Evolutionary conservation across 805 yeast species (phyloP).

Genomic region (Myxozyma kluyveri): DNA sequence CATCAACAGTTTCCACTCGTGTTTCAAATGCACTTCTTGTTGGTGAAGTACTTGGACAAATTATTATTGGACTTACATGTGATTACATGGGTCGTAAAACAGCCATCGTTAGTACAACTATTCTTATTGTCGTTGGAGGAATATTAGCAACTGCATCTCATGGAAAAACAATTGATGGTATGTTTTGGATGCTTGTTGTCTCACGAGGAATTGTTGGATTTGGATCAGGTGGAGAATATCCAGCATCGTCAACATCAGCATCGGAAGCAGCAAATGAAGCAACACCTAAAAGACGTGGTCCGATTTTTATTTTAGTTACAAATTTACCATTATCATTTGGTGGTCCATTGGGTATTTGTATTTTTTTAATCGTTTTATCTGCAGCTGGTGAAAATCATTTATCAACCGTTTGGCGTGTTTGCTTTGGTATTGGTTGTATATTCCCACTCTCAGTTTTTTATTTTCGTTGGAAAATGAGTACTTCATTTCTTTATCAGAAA

Average conservation of each 20-base stretch:
- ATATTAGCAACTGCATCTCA: slow-evolving; percentile 68
- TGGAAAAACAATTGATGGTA: slow-evolving; percentile 55
- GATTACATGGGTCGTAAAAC: slow-evolving; percentile 35
- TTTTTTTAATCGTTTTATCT: slow-evolving; percentile 65
- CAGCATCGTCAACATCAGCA: slow-evolving; percentile 65
- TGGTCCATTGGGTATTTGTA: slow-evolving; percentile 69
- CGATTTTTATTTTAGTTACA: slow-evolving; percentile 62
- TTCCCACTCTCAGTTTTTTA: slow-evolving; percentile 71
- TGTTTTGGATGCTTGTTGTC: slow-evolving; percentile 77
- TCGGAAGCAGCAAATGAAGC: slow-evolving; percentile 71
- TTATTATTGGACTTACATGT: slow-evolving; percentile 51
- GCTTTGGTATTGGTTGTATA: slow-evolving; percentile 64
- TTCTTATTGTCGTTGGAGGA: slow-evolving; percentile 61
- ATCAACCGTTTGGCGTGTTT: slow-evolving; percentile 58
- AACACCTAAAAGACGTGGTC: slow-evolving; percentile 57
- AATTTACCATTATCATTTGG: slow-evolving; percentile 73
- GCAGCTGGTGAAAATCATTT: slow-evolving; percentile 46
- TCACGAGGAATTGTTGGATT: slow-evolving; percentile 73
- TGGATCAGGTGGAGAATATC: slow-evolving; percentile 78
- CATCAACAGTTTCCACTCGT: slow-evolving; percentile 52
- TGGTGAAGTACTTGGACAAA: slow-evolving; percentile 70
- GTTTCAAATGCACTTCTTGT: slow-evolving; percentile 69
- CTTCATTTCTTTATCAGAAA: slow-evolving; percentile 61
- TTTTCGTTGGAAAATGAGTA: slow-evolving; percentile 67
- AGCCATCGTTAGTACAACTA: slow-evolving; percentile 65